Evolutionary conservation across 768 basidiomycete genomes (phyloP).

Genomic region (Leccinum incarnatum): DNA sequence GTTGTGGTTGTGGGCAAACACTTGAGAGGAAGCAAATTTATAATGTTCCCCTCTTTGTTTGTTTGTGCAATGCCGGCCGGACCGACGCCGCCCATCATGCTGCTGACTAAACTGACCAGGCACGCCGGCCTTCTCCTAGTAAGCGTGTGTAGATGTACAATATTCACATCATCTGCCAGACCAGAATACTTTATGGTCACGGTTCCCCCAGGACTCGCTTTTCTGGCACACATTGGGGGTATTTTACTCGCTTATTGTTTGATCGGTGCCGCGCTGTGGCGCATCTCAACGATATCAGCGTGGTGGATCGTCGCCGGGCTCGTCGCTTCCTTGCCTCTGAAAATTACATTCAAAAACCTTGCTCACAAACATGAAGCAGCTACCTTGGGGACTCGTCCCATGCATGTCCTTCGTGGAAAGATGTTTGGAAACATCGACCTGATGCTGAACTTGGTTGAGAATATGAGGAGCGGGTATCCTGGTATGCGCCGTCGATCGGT

Average conservation of each 20-base stretch:
- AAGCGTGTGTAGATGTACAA: too few species aligned
- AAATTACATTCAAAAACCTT: slow-evolving; percentile 29
- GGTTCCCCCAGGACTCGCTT: slow-evolving; percentile 13
- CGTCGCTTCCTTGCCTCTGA: slow-evolving; percentile 34
- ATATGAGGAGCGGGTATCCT: slow-evolving; percentile 45
- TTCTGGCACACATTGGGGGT: slow-evolving; percentile 4
- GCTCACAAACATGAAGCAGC: slow-evolving; percentile 37
- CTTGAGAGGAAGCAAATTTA: slow-evolving; percentile 22
- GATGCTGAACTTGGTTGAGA: slow-evolving; percentile 33
- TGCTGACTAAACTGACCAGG: too few species aligned
- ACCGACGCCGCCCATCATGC: background rate
- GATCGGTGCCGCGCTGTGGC: background rate
- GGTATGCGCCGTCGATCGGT: slow-evolving; percentile 33
- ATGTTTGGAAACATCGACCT: slow-evolving; percentile 46
- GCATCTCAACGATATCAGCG: slow-evolving; percentile 30
- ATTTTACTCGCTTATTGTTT: background rate
- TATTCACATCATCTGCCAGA: too few species aligned
- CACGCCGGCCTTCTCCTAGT: too few species aligned
- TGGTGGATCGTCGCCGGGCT: slow-evolving; percentile 37
- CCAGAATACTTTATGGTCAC: slow-evolving; percentile 4
- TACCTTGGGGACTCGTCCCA: slow-evolving; percentile 44
- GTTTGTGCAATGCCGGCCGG: slow-evolving; percentile 21
- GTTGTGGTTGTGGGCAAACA: background rate
- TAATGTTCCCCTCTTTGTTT: slow-evolving; percentile 15
- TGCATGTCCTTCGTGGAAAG: slow-evolving; percentile 39